Base-by-base conservation (phyloP, 2,329 filamentous ascomycete genomes). In the Clonostachys rosea region DNA sequence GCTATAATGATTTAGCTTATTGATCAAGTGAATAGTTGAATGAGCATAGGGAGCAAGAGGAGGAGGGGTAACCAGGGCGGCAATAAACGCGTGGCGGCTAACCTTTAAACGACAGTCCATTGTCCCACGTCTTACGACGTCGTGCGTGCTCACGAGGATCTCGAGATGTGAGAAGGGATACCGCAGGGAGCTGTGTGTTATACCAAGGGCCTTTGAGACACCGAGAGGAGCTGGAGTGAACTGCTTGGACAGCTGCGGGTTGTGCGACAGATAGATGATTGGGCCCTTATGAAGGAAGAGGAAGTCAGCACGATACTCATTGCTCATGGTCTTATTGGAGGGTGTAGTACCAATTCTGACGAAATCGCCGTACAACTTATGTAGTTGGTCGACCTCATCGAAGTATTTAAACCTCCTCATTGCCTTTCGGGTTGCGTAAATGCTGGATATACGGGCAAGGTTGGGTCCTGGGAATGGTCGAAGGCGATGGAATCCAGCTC, bases 201-300 rank as follows among this genome's bases (percentile, higher is more conserved):
- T 39, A 39, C 6, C 8, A 39, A 17, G 36, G 16, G 10, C 36
- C 36, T 17, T 39, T 39, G 36, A 17, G 14, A 17, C 14, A 14
- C 14, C 14, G 14, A 6, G 36, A 39, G 6, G 18, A 53, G 52
- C 44, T 55, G 9, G 56, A 54, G 47, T 65, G 57, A 16, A 66
- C 56, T 10, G 50, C 50, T 17, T 54, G 47, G 9, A 65, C 54
- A 2, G 61, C 56, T 6, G 57, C 53, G 2, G 57, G 58, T 30
- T 60, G 54, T 34, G 55, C 55, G 20, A 67, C 58, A n/a, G 61
- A 66, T 4, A 67, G 40, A 36, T 66, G 63, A 2, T 54, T 56
- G 2, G 63, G 62, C 2, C 62, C 60, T 52, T 39, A 9, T 30
- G 24, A 30, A 30, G 24, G 24, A 30, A 30, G 14, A 39, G 16